Base-by-base conservation (phyloP, 768 basidiomycete species). In the Kwoniella bestiolae region DNA sequence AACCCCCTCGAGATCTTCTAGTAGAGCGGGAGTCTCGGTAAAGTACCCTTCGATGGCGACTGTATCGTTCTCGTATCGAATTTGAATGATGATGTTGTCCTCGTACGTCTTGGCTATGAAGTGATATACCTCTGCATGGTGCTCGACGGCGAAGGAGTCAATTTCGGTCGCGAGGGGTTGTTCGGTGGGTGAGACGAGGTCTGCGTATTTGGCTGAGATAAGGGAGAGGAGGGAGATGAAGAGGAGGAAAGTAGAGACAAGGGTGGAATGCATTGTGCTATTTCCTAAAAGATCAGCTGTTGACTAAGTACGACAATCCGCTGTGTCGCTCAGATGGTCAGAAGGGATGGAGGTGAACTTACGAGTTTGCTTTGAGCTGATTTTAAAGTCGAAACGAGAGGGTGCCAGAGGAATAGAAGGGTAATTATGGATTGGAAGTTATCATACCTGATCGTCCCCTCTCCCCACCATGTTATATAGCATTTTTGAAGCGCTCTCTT, bases 61-160 rank as follows among this genome's bases (percentile, higher is more conserved):
- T 21, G 52, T n/a, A 55, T 55, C 52, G 32, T 55, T 55, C 23
- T 55, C 52, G 32, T 18, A 55, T 55, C 52, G 23, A 51, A 51
- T 51, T 18, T 51, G 50, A 51, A 51, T 51, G 23, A 51, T 26
- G 28, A 51, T 51, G 14, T 28, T 51, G 12, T 51, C 50, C 12
- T 51, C 50, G 26, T 51, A 29, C 6, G 50, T 49, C 46, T 49
- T 49, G 23, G 46, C 46, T 14, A 49, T 49, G 8, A 49, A 49
- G 2, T 49, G 46, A 14, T 49, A 49, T 49, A 49, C 46, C 11
- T 49, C 46, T 41, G 12, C 12, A 41, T 41, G 38, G 38, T 41
- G 38, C 2, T 2, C 18, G 2, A 41, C 12, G 14, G 38, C 38
- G 38, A 14, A 41, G 12, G 12, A 18, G 5, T 41, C 38, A 41